A percentile compares a stretch with the other conserved stretches of the same genome.
Evolutionary conservation across 2,329 filamentous ascomycete genomes (phyloP).

Genomic region (Exophiala sp.): DNA sequence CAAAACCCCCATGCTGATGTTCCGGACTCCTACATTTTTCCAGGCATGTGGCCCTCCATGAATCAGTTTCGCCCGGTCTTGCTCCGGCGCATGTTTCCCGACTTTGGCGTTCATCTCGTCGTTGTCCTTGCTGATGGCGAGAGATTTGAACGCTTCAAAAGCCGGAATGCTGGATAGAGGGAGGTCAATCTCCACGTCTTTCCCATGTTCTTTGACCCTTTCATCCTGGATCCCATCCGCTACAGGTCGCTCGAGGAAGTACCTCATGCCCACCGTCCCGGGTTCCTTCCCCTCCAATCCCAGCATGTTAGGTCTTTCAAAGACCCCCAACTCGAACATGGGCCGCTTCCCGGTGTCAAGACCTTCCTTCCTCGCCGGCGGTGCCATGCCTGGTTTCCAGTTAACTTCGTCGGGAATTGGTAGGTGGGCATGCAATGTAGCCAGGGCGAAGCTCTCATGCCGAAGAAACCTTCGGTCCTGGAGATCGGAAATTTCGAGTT

Average conservation of each 20-base stretch:
- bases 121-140: conserved; percentile 29
- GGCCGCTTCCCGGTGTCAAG: conserved; percentile 33
- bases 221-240: conserved; percentile 33
- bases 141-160: conserved; percentile 33
- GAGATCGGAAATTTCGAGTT: conserved; percentile 37
- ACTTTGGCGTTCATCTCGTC: conserved; percentile 35
- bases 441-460: conserved; percentile 39
- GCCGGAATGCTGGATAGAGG: conserved; percentile 29
- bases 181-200: conserved; percentile 21
- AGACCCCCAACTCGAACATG: conserved; percentile 41
- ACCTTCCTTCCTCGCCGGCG: conserved; percentile 11
- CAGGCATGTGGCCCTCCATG: conserved; percentile 37
- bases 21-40: conserved; percentile 40
- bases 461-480: conserved; percentile 38
- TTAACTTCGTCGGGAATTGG: conserved; percentile 38
- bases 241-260: conserved; percentile 44
- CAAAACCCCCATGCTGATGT: conserved; percentile 34
- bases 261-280: conserved; percentile 43
- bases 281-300: conserved; percentile 41
- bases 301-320: conserved; percentile 47
- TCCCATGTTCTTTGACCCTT: conserved; percentile 26
- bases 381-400: conserved; percentile 25
- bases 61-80: conserved; percentile 36
- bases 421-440: conserved; percentile 42
- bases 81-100: conserved; percentile 34